Percentiles rank a stretch among this genome's conserved stretches.
phyloP scores from a whole-genome alignment of 179 eudicot genomes.

The Beta macrorhiza region DNA sequence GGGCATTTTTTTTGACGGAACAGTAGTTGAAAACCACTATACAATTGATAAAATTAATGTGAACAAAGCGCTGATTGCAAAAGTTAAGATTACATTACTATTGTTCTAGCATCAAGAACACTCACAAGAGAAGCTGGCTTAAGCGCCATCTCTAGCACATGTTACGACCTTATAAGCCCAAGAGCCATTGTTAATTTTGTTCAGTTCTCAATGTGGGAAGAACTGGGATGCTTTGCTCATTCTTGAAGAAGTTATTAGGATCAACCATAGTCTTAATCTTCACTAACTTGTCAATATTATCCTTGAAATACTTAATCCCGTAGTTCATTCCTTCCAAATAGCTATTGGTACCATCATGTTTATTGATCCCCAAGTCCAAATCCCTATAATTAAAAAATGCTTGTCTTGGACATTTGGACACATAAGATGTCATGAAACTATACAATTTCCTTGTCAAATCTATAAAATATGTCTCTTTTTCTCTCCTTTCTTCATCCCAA shows the following conservation, averaged over 20 bases:
- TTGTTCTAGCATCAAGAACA: no score
- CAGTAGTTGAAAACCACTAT: no score
- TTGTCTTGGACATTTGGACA: constrained; percentile 26
- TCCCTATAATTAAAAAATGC: constrained; percentile 28
- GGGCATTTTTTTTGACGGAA: no score
- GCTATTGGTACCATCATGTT: constrained; percentile 7
- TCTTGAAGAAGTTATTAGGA: constrained; percentile 26
- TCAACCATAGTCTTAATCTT: constrained; percentile 22
- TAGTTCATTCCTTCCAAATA: constrained; percentile 22
- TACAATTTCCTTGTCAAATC: constrained; percentile 17
- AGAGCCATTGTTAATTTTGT: no score
- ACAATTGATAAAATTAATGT: no score
- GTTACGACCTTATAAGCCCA: no score
- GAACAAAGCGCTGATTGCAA: no score
- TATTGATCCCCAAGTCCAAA: constrained; percentile 25
- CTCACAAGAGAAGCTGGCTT: no score
- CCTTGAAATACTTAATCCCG: constrained; percentile 25
- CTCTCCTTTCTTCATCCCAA: constrained; percentile 24
- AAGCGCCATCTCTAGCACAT: no score
- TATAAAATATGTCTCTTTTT: constrained; percentile 14
- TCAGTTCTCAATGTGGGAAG: background rate
- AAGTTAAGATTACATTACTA: no score
- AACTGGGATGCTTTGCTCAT: constrained; percentile 32
- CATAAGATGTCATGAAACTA: constrained; percentile 30
- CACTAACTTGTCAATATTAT: constrained; percentile 25